phyloP scores from a whole-genome alignment of 768 basidiomycete species.

The Porphyrellus cyaneotinctus region DNA sequence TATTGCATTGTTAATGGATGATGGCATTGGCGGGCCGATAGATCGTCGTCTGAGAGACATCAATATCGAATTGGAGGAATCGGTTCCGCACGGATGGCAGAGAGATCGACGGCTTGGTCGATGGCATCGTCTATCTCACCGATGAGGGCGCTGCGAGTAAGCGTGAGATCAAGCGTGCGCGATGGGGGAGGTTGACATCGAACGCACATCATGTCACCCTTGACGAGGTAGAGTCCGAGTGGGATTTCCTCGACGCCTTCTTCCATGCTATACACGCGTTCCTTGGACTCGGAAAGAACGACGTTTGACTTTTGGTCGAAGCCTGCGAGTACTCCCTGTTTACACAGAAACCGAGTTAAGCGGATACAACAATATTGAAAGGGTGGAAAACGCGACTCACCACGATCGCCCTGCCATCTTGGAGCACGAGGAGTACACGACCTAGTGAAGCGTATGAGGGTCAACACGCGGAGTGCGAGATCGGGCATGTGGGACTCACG shows the following conservation, averaged over 20 bases:
- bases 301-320: slow-evolving; percentile 96
- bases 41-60: not conserved
- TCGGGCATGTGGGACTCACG: slow-evolving; percentile 41
- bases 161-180: slow-evolving; percentile 1
- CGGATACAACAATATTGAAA: too few relatives aligned
- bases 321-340: slow-evolving; percentile 83
- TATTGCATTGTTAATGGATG: too few relatives aligned
- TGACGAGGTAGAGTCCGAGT: slow-evolving; percentile 92
- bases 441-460: slow-evolving; percentile 40
- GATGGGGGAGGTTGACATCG: not conserved
- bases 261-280: slow-evolving; percentile 88
- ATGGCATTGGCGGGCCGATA: not conserved
- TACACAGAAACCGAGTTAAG: too few relatives aligned
- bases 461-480: not conserved
- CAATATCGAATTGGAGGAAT: slow-evolving; percentile 78
- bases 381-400: slow-evolving; percentile 53
- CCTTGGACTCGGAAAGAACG: slow-evolving; percentile 90
- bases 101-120: slow-evolving; percentile 71
- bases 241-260: slow-evolving; percentile 93
- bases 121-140: slow-evolving; percentile 83
- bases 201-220: slow-evolving; percentile 96
- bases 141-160: slow-evolving; percentile 57
- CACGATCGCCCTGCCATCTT: slow-evolving; percentile 93
- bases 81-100: slow-evolving; percentile 82
- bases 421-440: slow-evolving; percentile 88